Base-by-base conservation (phyloP, 352 stramenopile genomes). In the Globisporangium parvum region DNA sequence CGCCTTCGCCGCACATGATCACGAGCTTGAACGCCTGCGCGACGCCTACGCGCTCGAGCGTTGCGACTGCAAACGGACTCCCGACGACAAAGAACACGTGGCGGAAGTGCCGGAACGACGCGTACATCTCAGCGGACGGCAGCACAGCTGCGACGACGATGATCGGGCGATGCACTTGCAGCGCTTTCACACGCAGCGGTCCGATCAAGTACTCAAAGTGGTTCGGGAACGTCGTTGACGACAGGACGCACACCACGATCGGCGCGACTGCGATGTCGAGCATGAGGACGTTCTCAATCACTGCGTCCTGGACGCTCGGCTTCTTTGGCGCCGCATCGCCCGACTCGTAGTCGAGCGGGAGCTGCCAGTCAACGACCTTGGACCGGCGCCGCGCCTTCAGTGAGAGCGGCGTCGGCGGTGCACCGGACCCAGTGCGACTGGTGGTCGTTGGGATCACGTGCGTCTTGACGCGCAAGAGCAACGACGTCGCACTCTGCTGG, bases 201-300 rank as follows among this genome's bases (percentile, higher is more conserved):
- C 78, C 77, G 47, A 92, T 78, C 9, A 94, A 60, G 51, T 91
- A 89, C 65, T 91, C 82, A 18, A 92, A 63, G 45, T 92, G 75
- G 55, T 85, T 77, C 14, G 77, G 70, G 63, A 92, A 94, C 12
- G 70, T 54, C 23, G 60, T 73, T 3, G 72, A 49, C 0, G 77
- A 80, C 23, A 87, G 67, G 6, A 92, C 66, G 55, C 80, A 92
- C 3, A 94, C 66, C 35, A 91, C 76, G 20, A 94, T 89, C 33
- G 84, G 82, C 15, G 71, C 59, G 0, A 77, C 51, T 3, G 67
- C 62, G n/a, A 87, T 62, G 2, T 73, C 68, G 31, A 92, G 69
- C 28, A 80, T 63, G 9, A 56, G 47, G 18, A 88, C 65, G 17
- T 88, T 71, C 45, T 71, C 39, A 14, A 94, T 68, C 41, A 87